A percentile compares a stretch with the other conserved stretches of the same genome.
These are phyloP conservation scores for Tetrapisispora pingtungensis DNA, from an alignment of 805 yeast species.

Conservation along the genomic window DNA sequence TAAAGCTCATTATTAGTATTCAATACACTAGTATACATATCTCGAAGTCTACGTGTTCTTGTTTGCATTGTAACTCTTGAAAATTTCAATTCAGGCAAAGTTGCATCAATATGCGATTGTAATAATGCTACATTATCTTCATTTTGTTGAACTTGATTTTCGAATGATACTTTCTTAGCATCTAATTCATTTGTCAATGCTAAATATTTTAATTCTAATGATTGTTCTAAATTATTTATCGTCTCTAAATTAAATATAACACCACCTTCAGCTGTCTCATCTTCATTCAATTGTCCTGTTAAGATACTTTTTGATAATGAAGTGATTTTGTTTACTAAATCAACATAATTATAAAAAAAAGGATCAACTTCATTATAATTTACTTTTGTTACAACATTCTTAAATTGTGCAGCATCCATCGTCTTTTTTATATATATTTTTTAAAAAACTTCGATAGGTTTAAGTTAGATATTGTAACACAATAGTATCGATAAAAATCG, in stretches of 20 bases:
- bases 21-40: conserved; percentile 17
- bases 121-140: conserved; percentile 9
- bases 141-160: conserved; percentile 19
- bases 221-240: conserved; percentile 9
- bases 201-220: conserved; percentile 14
- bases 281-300: conserved; percentile 13
- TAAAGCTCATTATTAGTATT: conserved; percentile 19
- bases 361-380: conserved; percentile 20
- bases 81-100: conserved; percentile 11
- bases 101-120: conserved; percentile 6
- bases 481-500: too few species aligned
- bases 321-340: conserved; percentile 13
- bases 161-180: conserved; percentile 15
- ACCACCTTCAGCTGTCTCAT: too few species aligned
- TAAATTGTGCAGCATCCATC: conserved; percentile 9
- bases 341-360: conserved; percentile 19
- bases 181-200: conserved; percentile 22
- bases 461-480: too few species aligned
- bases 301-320: conserved; percentile 13
- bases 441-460: too few species aligned
- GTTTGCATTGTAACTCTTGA: conserved; percentile 8
- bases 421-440: too few species aligned
- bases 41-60: conserved; percentile 16
- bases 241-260: conserved; percentile 3
- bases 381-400: conserved; percentile 18